Conservation (phyloP, 257 asterid genomes). For the Petunia axillaris region DNA sequence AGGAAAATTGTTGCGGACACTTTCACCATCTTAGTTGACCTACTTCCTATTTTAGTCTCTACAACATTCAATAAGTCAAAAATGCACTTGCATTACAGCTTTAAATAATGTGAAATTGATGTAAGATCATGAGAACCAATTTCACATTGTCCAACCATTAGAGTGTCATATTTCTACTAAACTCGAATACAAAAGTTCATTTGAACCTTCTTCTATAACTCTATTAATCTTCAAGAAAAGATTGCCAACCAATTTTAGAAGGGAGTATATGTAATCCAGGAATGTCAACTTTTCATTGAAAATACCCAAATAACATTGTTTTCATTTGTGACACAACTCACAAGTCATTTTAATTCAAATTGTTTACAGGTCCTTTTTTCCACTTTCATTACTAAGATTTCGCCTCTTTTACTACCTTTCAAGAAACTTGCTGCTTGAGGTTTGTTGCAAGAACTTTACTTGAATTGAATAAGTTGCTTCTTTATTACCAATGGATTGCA, state of each 20-base stretch:
- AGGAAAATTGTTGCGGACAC: neutral
- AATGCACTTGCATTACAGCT: neutral
- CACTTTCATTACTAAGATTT: constrained; percentile 6
- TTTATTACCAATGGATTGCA: too few species aligned
- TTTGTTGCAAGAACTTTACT: neutral
- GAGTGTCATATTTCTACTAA: neutral
- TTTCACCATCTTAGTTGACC: neutral
- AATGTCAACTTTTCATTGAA: neutral
- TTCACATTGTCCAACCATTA: neutral
- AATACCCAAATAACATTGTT: neutral
- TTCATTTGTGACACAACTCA: neutral
- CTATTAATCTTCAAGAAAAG: neutral
- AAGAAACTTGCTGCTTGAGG: constrained; percentile 6
- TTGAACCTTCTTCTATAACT: neutral
- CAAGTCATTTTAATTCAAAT: neutral
- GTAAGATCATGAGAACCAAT: neutral
- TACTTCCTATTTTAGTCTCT: neutral
- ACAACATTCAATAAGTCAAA: neutral
- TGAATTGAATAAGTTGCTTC: neutral
- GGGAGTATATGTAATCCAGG: neutral
- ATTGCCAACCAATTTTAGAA: neutral
- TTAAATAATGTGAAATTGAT: neutral
- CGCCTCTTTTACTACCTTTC: neutral
- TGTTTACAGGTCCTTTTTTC: neutral
- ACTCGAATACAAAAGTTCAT: neutral